These are phyloP conservation scores for Xylaria polymorpha DNA, from an alignment of 2,329 filamentous ascomycete species.

Conservation along the genomic window DNA sequence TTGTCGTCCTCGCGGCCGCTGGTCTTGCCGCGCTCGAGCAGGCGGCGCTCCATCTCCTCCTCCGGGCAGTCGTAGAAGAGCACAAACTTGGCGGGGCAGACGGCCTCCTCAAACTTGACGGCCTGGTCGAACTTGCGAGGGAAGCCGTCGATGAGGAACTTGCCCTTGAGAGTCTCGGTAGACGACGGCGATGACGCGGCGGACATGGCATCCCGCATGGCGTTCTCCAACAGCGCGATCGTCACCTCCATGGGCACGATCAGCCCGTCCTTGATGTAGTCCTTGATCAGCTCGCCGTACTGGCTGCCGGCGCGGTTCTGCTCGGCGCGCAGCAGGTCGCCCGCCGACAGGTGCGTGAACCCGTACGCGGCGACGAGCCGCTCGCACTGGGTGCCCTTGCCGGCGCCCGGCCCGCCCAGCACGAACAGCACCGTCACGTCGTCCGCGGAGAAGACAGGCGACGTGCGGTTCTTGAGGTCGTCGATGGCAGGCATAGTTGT, in stretches of 20 bases:
- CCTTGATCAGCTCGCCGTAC: conserved; percentile 92
- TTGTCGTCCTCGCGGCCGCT: conserved; percentile 94
- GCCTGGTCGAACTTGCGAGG: conserved; percentile 98
- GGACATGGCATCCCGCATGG: conserved; percentile 78
- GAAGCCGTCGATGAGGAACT: conserved; percentile 87
- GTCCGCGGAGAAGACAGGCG: conserved; percentile 77
- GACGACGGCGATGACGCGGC: no score
- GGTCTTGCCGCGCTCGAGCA: conserved; percentile 92
- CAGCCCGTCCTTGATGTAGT: conserved; percentile 91
- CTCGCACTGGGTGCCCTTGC: conserved; percentile 95
- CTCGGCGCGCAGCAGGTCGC: conserved; percentile 92
- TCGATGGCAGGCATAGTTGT: conserved; percentile 53
- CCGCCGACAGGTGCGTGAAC: conserved; percentile 93
- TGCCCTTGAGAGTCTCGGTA: conserved; percentile 53
- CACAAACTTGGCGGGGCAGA: conserved; percentile 85
- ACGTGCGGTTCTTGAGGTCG: conserved; percentile 54
- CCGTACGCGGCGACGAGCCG: conserved; percentile 87
- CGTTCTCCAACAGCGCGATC: conserved; percentile 91
- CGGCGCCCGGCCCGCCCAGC: conserved; percentile 92
- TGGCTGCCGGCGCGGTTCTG: conserved; percentile 86
- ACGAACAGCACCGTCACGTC: conserved; percentile 96
- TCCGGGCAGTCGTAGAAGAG: conserved; percentile 96
- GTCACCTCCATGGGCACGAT: conserved; percentile 99
- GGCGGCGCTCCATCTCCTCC: conserved; percentile 82
- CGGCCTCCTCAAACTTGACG: conserved; percentile 88